These are phyloP conservation scores for Anthracocystis walkeri DNA, from an alignment of 1,284 basidiomycete species.

Conservation along the genomic window DNA sequence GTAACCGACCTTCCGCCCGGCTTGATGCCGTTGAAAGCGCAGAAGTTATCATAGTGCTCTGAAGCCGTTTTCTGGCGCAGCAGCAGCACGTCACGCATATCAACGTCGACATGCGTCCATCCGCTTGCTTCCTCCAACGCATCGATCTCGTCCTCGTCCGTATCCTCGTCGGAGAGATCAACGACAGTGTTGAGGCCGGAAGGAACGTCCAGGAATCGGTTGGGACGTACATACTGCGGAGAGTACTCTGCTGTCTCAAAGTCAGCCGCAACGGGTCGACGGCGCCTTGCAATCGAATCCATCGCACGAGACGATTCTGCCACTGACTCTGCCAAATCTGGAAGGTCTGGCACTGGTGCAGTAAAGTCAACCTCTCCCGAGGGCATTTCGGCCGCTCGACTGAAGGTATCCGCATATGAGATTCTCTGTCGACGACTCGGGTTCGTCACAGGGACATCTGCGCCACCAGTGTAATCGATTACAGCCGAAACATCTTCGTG, in stretches of 20 bases:
- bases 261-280: conserved; percentile 32
- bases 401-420: conserved; percentile 47
- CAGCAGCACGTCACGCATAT: conserved; percentile 14
- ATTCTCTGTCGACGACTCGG: conserved; percentile 37
- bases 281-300: conserved; percentile 11
- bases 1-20: conserved; percentile 9
- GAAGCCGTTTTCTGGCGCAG: conserved; percentile 28
- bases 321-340: conserved; percentile 10
- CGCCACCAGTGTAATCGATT: conserved; percentile 18
- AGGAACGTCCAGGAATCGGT: conserved; percentile 38
- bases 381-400: conserved; percentile 23
- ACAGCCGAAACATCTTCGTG: not conserved
- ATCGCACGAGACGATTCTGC: not conserved
- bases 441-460: not conserved
- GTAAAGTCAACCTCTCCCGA: conserved; percentile 41
- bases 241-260: conserved; percentile 28
- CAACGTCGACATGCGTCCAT: conserved; percentile 19
- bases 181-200: conserved; percentile 42
- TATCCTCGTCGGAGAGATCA: conserved; percentile 48
- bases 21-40: conserved; percentile 28
- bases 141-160: conserved; percentile 21
- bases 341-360: conserved; percentile 31
- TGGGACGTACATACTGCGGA: conserved; percentile 9
- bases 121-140: conserved; percentile 13
- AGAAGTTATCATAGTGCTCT: conserved; percentile 39